phyloP scores from a whole-genome alignment of 176 grass and related monocot species.

The Cocos nucifera region DNA sequence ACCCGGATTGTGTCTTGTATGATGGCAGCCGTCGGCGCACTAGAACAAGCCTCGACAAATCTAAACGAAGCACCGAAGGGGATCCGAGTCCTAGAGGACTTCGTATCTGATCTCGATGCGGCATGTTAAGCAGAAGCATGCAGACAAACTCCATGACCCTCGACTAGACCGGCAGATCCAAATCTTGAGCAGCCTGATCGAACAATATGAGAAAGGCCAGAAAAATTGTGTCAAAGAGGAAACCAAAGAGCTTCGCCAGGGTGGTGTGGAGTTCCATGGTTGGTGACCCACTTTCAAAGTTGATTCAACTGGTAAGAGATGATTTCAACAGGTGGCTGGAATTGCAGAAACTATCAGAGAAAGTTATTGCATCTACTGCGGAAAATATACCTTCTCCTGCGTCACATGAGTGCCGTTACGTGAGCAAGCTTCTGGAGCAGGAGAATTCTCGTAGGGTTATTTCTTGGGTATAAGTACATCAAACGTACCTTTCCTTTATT shows the following conservation, averaged over 20 bases:
- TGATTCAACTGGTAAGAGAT: constrained; percentile 46
- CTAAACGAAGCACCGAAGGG: constrained; percentile 40
- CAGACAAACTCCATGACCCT: constrained; percentile 36
- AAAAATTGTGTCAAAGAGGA: constrained; percentile 39
- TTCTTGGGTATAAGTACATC: too few relatives aligned
- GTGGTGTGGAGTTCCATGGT: constrained; percentile 50
- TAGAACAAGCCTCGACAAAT: constrained; percentile 50
- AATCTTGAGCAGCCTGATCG: constrained; percentile 41
- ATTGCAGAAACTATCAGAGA: constrained; percentile 32
- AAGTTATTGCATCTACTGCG: constrained; percentile 20
- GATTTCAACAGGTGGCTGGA: constrained; percentile 75
- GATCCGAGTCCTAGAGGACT: constrained; percentile 51
- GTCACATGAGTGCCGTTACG: constrained; percentile 34
- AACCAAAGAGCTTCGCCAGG: constrained; percentile 37
- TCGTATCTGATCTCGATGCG: constrained; percentile 47
- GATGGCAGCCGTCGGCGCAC: constrained; percentile 36
- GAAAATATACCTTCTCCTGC: constrained; percentile 30
- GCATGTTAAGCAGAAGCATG: constrained; percentile 37
- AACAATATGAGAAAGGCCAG: constrained; percentile 37
- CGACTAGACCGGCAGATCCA: constrained; percentile 48
- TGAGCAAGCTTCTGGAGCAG: constrained; percentile 34
- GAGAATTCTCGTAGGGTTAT: constrained; percentile 32
- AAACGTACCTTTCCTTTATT: too few relatives aligned
- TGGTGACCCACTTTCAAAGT: constrained; percentile 48
- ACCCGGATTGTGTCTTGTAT: constrained; percentile 48